Conservation (phyloP, 1,139 yeast genomes). For the Magnusiomyces tetraspermus region DNA sequence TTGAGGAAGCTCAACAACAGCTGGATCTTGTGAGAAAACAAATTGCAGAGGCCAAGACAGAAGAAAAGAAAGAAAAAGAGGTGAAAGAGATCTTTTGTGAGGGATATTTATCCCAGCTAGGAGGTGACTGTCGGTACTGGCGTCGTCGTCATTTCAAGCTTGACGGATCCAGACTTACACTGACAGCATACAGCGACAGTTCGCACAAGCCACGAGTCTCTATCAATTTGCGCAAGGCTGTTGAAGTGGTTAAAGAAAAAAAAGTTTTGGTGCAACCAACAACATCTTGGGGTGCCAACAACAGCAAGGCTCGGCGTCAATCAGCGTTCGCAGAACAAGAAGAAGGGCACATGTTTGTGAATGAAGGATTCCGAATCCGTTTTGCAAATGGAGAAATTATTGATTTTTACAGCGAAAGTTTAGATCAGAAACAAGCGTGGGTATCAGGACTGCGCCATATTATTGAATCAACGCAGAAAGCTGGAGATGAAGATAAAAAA, state of each 20-base stretch:
- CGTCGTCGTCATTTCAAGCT: slow-evolving; percentile 54
- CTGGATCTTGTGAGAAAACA: slow-evolving; percentile 9
- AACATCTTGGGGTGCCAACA: slow-evolving; percentile 21
- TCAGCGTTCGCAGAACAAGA: slow-evolving; percentile 27
- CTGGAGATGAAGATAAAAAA: slow-evolving; percentile 11
- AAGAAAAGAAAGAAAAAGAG: slow-evolving; percentile 4
- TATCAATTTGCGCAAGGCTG: slow-evolving; percentile 56
- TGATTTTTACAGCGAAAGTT: slow-evolving; percentile 56
- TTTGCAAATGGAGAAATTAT: slow-evolving; percentile 63
- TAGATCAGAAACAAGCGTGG: slow-evolving; percentile 47
- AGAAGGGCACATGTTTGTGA: slow-evolving; percentile 24
- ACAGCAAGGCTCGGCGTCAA: slow-evolving; percentile 21
- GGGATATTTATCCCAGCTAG: slow-evolving; percentile 64
- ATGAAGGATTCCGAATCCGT: slow-evolving; percentile 41
- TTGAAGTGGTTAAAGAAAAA: slow-evolving; percentile 32
- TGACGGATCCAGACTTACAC: slow-evolving; percentile 41
- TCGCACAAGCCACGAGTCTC: slow-evolving; percentile 59
- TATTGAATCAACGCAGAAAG: slow-evolving; percentile 13
- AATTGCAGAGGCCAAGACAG: neutral
- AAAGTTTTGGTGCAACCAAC: slow-evolving; percentile 21
- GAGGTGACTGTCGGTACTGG: slow-evolving; percentile 65
- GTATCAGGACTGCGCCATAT: slow-evolving; percentile 19
- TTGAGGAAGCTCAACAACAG: slow-evolving; percentile 36
- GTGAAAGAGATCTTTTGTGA: slow-evolving; percentile 27
- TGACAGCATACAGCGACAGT: slow-evolving; percentile 57